Conservation (phyloP, 2,329 filamentous ascomycete genomes). For the Aaosphaeria arxii region DNA sequence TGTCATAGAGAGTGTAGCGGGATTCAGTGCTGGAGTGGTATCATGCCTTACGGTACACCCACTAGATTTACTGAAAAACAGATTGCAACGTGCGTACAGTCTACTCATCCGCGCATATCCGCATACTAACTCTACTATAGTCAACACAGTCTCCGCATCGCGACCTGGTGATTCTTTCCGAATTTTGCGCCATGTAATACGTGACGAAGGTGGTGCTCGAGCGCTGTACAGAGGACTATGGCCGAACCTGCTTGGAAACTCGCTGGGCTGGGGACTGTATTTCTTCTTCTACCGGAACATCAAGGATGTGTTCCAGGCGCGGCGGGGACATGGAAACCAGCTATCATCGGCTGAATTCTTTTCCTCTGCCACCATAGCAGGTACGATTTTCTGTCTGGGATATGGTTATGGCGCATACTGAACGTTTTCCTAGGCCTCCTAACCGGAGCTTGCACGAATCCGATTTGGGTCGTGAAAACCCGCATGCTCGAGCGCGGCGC, state of each 20-base stretch:
- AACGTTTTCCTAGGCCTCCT: constrained; percentile 55
- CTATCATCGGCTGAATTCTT: constrained; percentile 74
- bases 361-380: constrained; percentile 64
- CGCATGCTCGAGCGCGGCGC: constrained; percentile 88
- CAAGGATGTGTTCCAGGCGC: constrained; percentile 51
- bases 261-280: constrained; percentile 85
- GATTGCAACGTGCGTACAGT: constrained; percentile 70
- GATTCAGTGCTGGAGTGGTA: constrained; percentile 82
- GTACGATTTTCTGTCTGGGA: constrained; percentile 30
- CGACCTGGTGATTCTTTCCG: constrained; percentile 53
- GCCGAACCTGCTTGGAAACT: constrained; percentile 89
- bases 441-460: constrained; percentile 84
- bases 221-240: constrained; percentile 87
- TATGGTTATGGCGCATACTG: constrained; percentile 13
- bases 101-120: neutral
- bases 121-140: constrained; percentile 4
- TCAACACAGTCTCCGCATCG: constrained; percentile 38
- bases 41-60: constrained; percentile 88
- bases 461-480: constrained; percentile 97
- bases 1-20: constrained; percentile 81
- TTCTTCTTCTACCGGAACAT: constrained; percentile 71
- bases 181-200: constrained; percentile 51
- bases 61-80: constrained; percentile 93
- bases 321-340: constrained; percentile 37
- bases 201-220: constrained; percentile 55